phyloP scores from a whole-genome alignment of 2,329 filamentous ascomycete species.

The Paramyrothecium sp. region DNA sequence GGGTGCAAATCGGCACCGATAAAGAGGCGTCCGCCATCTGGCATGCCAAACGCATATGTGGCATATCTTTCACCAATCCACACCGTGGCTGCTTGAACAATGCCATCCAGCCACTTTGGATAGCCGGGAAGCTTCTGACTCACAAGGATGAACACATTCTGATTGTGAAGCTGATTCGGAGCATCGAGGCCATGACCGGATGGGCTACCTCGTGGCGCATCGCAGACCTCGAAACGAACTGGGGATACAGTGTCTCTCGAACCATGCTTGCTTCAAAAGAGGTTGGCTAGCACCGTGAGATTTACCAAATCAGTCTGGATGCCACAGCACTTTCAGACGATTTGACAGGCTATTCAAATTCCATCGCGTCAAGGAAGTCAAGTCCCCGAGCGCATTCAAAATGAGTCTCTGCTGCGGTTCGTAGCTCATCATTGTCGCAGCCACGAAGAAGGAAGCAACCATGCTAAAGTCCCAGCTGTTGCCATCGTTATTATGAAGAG shows the following conservation, averaged over 20 bases:
- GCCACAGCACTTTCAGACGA: constrained; percentile 25
- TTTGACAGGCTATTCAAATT: constrained; percentile 19
- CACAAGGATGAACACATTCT: constrained; percentile 42
- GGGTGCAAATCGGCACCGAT: constrained; percentile 19
- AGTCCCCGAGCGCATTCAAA: constrained; percentile 33
- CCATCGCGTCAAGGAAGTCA: constrained; percentile 42
- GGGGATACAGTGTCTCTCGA: constrained; percentile 33
- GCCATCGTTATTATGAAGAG: constrained; percentile 41
- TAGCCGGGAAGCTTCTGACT: constrained; percentile 53
- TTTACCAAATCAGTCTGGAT: constrained; percentile 12
- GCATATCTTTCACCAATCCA: constrained; percentile 54
- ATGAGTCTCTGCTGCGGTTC: constrained; percentile 43
- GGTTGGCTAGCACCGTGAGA: too few species aligned
- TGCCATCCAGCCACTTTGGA: constrained; percentile 56
- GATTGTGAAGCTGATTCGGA: constrained; percentile 42
- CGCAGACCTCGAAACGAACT: constrained; percentile 43
- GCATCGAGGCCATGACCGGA: constrained; percentile 50
- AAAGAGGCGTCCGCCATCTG: constrained; percentile 42
- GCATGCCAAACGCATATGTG: constrained; percentile 55
- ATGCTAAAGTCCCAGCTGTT: constrained; percentile 47
- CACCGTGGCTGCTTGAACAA: constrained; percentile 57
- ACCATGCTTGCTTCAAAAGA: not conserved
- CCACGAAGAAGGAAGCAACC: constrained; percentile 43
- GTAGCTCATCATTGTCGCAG: constrained; percentile 46
- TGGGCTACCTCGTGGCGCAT: constrained; percentile 56